These are phyloP conservation scores for Suillus americanus DNA, from an alignment of 768 basidiomycete species.

Conservation along the genomic window DNA sequence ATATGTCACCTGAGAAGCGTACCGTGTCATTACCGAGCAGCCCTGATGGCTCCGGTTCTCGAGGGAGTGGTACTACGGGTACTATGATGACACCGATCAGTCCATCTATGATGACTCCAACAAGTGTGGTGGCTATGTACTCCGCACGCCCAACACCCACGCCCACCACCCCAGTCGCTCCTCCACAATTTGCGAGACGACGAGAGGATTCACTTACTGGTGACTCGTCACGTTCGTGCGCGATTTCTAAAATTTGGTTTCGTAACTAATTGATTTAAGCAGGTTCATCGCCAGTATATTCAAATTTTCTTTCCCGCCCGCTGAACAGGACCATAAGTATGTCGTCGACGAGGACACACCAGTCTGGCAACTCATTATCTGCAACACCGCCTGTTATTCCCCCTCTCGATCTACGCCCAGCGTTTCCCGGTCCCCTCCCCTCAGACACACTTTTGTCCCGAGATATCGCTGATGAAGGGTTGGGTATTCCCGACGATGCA, in stretches of 20 bases:
- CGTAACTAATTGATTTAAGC: constrained; percentile 2
- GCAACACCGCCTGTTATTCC: constrained; percentile 50
- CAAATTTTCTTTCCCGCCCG: constrained; percentile 61
- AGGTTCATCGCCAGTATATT: constrained; percentile 53
- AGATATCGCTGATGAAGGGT: constrained; percentile 22
- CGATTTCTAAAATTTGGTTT: constrained; percentile 3
- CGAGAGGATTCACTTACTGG: constrained; percentile 27
- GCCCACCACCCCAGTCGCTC: constrained; percentile 25
- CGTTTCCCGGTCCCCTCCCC: constrained; percentile 42
- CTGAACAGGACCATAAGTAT: constrained; percentile 67
- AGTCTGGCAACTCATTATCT: constrained; percentile 39
- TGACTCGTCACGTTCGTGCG: constrained; percentile 42
- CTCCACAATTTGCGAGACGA: constrained; percentile 23
- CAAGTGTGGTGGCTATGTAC: constrained; percentile 22
- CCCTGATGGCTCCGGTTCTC: constrained; percentile 25
- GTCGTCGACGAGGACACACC: constrained; percentile 59
- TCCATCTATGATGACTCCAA: constrained; percentile 34
- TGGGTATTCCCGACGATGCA: constrained; percentile 36
- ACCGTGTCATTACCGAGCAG: constrained; percentile 33
- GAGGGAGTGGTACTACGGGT: constrained; percentile 24
- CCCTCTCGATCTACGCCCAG: constrained; percentile 57
- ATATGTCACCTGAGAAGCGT: constrained; percentile 50
- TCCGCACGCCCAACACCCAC: constrained; percentile 22
- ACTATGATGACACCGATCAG: constrained; percentile 37
- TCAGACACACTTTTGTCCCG: constrained; percentile 20